Evolutionary conservation across 2,329 filamentous ascomycete genomes (phyloP), one percentile per base, ranked within the genome.

Genomic region (Leptographium wingfieldii): DNA sequence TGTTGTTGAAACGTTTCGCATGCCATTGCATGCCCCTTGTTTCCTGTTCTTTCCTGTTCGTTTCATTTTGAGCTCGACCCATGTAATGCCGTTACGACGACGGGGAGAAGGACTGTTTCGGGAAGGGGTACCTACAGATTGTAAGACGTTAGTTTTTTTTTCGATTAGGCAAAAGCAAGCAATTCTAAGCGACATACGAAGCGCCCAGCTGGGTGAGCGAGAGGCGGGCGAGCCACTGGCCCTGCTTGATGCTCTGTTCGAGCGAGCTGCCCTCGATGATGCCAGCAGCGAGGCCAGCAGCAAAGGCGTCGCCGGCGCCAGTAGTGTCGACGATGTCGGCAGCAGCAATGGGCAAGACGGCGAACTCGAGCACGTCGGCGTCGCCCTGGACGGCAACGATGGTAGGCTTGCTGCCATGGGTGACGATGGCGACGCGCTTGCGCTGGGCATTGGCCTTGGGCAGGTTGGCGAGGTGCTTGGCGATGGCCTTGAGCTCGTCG

Each of bases 171-270:
- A 22, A 22, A 22, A 22, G 22, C 22, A 22, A 22, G 22, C 22
- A 22, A 22, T 22, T 22, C 22, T 22, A 59, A 31, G 49, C 9
- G 65, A 88, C 88, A 81, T 87, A 97, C 87, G 91, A 94, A 76
- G 92, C 92, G 68, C 94, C 94, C 68, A 96, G 80, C 77, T 97
- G 92, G 78, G 92, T 86, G 73, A 99, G 92, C 80, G 91, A 94
- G 69, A 96, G 80, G 70, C 87, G 87, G 56, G 94, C 94, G 66
- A 99, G 83, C 94, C 94, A 99, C 76, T 96, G 92, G 65, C 94
- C 94, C 82, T 94, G 89, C 73, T 96, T 88, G 67, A 99, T 81
- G 69, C 82, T 82, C 66, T 85, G 83, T 68, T 88, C 85, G 57
- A 99, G 80, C 59, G 83, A 72, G 78, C 94, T 89, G 73, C 88